phyloP scores from a whole-genome alignment of 2,329 filamentous ascomycete species.

The Polychaeton citri region DNA sequence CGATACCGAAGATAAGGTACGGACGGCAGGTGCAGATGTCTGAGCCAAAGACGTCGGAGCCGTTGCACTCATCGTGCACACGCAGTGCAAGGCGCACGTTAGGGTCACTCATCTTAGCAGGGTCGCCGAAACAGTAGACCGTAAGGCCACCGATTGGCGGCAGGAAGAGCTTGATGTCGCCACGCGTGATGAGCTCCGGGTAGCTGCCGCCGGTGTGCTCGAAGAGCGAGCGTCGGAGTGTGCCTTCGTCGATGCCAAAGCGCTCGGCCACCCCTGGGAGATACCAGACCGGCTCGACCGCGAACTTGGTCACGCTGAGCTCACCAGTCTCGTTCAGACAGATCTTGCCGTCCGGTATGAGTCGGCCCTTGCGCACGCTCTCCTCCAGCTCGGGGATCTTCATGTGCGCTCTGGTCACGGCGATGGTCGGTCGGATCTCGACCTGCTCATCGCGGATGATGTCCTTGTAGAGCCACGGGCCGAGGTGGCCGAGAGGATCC shows the following conservation, averaged over 20 bases:
- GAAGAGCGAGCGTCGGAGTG: constrained; percentile 73
- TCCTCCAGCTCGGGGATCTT: constrained; percentile 90
- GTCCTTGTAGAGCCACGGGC: constrained; percentile 71
- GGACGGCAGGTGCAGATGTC: constrained; percentile 96
- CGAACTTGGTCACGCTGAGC: constrained; percentile 87
- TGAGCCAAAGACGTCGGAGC: constrained; percentile 92
- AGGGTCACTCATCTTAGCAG: constrained; percentile 83
- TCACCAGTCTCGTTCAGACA: constrained; percentile 78
- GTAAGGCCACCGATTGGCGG: constrained; percentile 92
- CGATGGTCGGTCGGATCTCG: constrained; percentile 75
- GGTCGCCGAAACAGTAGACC: constrained; percentile 94
- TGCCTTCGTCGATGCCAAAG: constrained; percentile 90
- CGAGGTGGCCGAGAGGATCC: constrained; percentile 85
- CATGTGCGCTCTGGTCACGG: constrained; percentile 88
- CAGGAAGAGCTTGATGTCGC: constrained; percentile 80
- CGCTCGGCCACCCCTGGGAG: constrained; percentile 59
- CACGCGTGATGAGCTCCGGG: constrained; percentile 84
- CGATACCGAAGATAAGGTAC: constrained; percentile 92
- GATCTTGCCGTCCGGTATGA: constrained; percentile 74
- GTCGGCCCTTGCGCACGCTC: constrained; percentile 64
- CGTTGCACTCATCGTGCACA: constrained; percentile 84
- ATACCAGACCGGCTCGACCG: constrained; percentile 72
- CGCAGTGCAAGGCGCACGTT: constrained; percentile 68
- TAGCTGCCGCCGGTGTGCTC: constrained; percentile 94
- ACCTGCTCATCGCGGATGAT: constrained; percentile 65